phyloP scores from a whole-genome alignment of 2,329 filamentous ascomycete genomes.

The Dactylellina haptotyla region DNA sequence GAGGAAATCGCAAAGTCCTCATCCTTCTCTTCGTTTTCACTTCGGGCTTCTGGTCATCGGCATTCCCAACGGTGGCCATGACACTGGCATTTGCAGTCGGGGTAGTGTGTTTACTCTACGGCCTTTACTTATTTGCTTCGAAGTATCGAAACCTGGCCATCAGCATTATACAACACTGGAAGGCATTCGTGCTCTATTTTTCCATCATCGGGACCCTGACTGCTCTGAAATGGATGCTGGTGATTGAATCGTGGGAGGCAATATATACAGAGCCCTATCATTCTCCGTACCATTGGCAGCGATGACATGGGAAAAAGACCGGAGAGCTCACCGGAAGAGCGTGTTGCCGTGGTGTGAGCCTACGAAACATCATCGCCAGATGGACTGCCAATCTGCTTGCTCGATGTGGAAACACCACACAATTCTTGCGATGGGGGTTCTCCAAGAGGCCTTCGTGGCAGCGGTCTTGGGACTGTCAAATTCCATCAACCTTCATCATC shows the following conservation, averaged over 20 bases:
- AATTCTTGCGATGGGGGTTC: not conserved
- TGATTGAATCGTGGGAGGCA: conserved; percentile 26
- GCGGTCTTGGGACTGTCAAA: too few relatives aligned
- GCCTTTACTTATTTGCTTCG: not conserved
- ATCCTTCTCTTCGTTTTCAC: conserved; percentile 14
- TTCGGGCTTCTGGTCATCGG: conserved; percentile 25
- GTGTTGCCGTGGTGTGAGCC: not conserved
- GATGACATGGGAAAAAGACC: not conserved
- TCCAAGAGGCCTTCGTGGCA: not conserved
- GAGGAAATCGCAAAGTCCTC: not conserved
- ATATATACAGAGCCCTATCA: conserved; percentile 18
- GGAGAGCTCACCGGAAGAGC: not conserved
- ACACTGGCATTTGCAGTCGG: not conserved
- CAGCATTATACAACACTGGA: not conserved
- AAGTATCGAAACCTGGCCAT: not conserved
- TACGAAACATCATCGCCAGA: not conserved
- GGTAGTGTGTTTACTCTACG: conserved; percentile 1
- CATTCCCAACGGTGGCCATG: conserved; percentile 19
- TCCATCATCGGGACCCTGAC: conserved; percentile 3
- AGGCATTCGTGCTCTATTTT: not conserved
- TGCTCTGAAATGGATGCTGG: conserved; percentile 18
- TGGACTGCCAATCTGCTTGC: not conserved
- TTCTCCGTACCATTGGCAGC: not conserved
- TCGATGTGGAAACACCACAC: not conserved
- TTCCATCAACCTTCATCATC: too few relatives aligned